Base-by-base conservation (phyloP, 148 eudicot genomes). In the Oxyria digyna region DNA sequence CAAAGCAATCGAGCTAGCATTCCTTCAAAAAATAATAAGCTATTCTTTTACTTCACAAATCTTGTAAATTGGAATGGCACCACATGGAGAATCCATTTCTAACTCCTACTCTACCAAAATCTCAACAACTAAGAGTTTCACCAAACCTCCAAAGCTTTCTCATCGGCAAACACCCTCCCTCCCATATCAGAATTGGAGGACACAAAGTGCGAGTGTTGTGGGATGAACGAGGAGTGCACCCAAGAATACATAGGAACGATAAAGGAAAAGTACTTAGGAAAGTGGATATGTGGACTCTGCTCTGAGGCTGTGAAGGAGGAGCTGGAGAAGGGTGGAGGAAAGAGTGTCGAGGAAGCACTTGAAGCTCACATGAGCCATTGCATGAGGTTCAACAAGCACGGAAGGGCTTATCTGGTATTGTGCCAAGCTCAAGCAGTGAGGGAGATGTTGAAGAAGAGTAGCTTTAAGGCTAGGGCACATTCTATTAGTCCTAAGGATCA, bases 221-320 rank as follows among this genome's bases (percentile, higher is more conserved):
- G 91, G 10, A 67, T 91, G 46, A 88, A 81, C 0, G 97, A 91
- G 75, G 97, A 91, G 69, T 91, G 95, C 67, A 91, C 97, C 8
- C 82, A 71, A 20, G 83, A 80, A 1, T 91, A 91, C 50, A 88
- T 91, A 18, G 78, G 83, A 23, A 79, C n/a, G n/a, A n/a, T n/a
- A n/a, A n/a, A n/a, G n/a, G n/a, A n/a, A n/a, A n/a, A n/a, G n/a
- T n/a, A n/a, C n/a, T n/a, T n/a, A n/a, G n/a, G n/a, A n/a, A n/a
- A n/a, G n/a, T n/a, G n/a, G n/a, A n/a, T n/a, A n/a, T n/a, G n/a
- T n/a, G n/a, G n/a, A n/a, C n/a, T n/a, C n/a, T n/a, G n/a, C n/a
- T n/a, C n/a, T n/a, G n/a, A n/a, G n/a, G n/a, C n/a, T n/a, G n/a
- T n/a, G n/a, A n/a, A n/a, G n/a, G n/a, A n/a, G n/a, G n/a, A 91